Base-by-base conservation (phyloP, 352 stramenopile species). In the Globisporangium cederbergense region DNA sequence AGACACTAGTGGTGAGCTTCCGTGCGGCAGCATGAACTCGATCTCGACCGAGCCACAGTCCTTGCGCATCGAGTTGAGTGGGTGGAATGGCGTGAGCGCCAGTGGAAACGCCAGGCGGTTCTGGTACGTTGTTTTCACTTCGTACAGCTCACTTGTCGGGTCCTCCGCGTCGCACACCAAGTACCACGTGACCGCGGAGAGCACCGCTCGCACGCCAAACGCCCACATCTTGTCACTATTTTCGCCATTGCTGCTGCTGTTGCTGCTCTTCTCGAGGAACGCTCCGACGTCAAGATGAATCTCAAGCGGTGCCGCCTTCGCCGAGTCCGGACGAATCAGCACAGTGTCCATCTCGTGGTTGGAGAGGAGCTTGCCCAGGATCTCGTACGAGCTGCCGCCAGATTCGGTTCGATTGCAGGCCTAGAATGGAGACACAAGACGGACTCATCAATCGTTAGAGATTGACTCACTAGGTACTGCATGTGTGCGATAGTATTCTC, bases 331-430 rank as follows among this genome's bases (percentile, higher is more conserved):
- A 38, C 85, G 83, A 20, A 91, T 70, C n/a, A 94, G 59, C 11
- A 90, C 71, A 40, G 73, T 71, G 64, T 89, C 70, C 67, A 78
- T 75, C 42, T 75, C 58, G 64, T 87, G 73, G 47, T 79, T 75
- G 9, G 76, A 79, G 7, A 92, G 32, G 40, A 94, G 79, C 30
- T 76, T 76, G 16, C 76, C 74, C 40, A 94, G 67, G 20, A 91
- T 68, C 54, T 92, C 85, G 46, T 88, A 94, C 20, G 83, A 86
- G 20, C 67, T 74, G 9, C 85, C 85, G 11, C 85, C 83, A 0
- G 85, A 94, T 61, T 94, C 83, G 16, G 85, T 94, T 2, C 85
- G 83, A 57, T 94, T 94, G 72, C 81, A 88, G 2, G 84, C 77
- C 71, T 91, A 72, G 32, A 9, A 9, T n/a, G 10, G 18, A 30